Evolutionary conservation across 2,329 filamentous ascomycete genomes (phyloP).

Genomic region (Dryadomyces sulphureus): DNA sequence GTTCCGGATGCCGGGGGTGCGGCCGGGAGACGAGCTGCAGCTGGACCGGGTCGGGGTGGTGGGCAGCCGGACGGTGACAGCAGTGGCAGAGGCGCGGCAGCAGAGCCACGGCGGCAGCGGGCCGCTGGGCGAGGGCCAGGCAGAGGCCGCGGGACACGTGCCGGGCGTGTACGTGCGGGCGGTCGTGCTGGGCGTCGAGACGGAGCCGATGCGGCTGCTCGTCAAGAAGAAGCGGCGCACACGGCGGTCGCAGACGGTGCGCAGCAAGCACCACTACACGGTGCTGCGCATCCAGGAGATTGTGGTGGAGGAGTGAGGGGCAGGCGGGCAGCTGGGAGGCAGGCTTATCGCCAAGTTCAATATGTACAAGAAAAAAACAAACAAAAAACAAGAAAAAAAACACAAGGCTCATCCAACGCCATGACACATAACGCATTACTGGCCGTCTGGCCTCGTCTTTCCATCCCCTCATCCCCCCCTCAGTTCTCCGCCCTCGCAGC

Average conservation of each 20-base stretch:
- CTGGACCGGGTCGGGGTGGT: conserved; percentile 73
- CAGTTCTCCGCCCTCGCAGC: conserved; percentile 16
- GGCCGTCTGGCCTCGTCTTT: too few species aligned
- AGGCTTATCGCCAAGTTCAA: too few species aligned
- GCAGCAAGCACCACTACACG: conserved; percentile 85
- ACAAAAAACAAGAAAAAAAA: background rate
- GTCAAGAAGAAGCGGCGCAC: conserved; percentile 72
- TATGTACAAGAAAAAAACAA: background rate
- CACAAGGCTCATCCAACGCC: too few species aligned
- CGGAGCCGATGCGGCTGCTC: conserved; percentile 61
- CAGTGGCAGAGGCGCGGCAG: background rate
- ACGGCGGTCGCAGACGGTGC: conserved; percentile 57
- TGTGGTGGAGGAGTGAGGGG: background rate
- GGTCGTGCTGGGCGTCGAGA: conserved; percentile 70
- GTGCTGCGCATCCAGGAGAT: conserved; percentile 66
- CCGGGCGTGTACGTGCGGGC: conserved; percentile 25
- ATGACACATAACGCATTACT: background rate
- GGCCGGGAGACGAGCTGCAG: conserved; percentile 71
- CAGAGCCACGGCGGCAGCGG: background rate
- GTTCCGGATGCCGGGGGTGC: conserved; percentile 62
- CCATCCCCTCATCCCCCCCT: background rate
- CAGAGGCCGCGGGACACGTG: background rate
- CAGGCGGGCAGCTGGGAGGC: too few species aligned
- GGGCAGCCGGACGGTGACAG: conserved; percentile 44
- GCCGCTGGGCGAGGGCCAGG: background rate